These are phyloP conservation scores for Boletus eberwhitei DNA, from an alignment of 768 basidiomycete species.

Conservation along the genomic window DNA sequence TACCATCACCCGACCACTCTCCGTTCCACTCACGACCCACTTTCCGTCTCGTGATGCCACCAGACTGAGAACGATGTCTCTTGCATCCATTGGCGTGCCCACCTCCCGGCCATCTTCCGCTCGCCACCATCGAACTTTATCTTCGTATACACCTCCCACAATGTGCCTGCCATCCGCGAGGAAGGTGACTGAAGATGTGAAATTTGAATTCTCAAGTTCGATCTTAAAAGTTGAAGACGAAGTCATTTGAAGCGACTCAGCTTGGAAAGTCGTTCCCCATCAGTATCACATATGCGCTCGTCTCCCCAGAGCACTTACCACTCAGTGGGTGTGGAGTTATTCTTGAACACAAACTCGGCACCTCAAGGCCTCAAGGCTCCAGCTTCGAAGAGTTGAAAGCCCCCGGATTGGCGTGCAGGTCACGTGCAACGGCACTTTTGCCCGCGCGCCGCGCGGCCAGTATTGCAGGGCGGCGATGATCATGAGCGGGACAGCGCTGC, in stretches of 20 bases:
- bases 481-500: no score
- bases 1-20: not conserved
- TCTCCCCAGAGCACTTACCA: not conserved
- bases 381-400: no score
- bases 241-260: not conserved
- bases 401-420: no score
- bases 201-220: not conserved
- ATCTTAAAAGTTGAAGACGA: not conserved
- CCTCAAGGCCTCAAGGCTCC: no score
- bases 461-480: no score
- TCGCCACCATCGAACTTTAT: conserved; percentile 3
- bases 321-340: not conserved
- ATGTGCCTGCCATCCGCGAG: conserved; percentile 3
- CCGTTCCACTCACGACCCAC: conserved; percentile 7
- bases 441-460: no score
- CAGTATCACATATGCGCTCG: not conserved
- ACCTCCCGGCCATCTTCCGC: conserved; percentile 2
- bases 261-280: not conserved
- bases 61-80: not conserved
- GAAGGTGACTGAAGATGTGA: conserved; percentile 5
- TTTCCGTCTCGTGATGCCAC: conserved; percentile 2
- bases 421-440: no score
- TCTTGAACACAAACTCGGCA: not conserved
- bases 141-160: conserved; percentile 5
- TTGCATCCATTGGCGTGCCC: not conserved